These are phyloP conservation scores for Leccinum aurantiacum DNA, from an alignment of 768 basidiomycete genomes.

Conservation along the genomic window DNA sequence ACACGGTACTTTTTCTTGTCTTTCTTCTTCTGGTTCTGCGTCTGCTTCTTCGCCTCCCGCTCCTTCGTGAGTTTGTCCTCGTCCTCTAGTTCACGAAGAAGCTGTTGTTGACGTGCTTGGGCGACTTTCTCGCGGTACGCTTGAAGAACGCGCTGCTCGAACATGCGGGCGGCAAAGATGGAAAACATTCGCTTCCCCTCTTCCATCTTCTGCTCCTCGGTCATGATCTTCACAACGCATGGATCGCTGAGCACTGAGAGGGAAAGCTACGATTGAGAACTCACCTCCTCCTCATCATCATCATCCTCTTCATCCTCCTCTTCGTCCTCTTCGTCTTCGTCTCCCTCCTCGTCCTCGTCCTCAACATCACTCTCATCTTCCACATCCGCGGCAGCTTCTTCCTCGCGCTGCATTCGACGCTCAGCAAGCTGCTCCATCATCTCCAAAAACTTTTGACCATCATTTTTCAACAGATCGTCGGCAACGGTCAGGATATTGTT, in stretches of 20 bases:
- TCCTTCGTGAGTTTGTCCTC: slow-evolving; percentile 88
- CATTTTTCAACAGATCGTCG: slow-evolving; percentile 97
- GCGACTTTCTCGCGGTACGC: slow-evolving; percentile 97
- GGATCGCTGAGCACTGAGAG: slow-evolving; percentile 12
- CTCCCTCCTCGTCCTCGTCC: slow-evolving; percentile 57
- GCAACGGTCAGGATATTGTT: slow-evolving; percentile 98
- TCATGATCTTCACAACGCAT: slow-evolving; percentile 56
- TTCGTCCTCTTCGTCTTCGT: slow-evolving; percentile 64
- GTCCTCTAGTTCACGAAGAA: slow-evolving; percentile 92
- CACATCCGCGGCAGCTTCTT: slow-evolving; percentile 59
- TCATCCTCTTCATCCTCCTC: slow-evolving; percentile 62
- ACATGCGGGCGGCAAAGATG: slow-evolving; percentile 99
- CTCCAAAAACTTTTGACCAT: slow-evolving; percentile 98
- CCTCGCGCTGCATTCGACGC: slow-evolving; percentile 88
- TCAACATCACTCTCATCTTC: slow-evolving; percentile 63
- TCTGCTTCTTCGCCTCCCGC: slow-evolving; percentile 88
- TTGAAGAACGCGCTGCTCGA: slow-evolving; percentile 95
- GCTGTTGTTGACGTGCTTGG: slow-evolving; percentile 90
- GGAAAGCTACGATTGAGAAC: slow-evolving; percentile 15
- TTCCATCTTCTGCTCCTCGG: slow-evolving; percentile 98
- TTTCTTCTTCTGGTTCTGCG: slow-evolving; percentile 98
- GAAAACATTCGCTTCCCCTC: slow-evolving; percentile 99
- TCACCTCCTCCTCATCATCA: slow-evolving; percentile 47
- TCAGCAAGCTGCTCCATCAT: slow-evolving; percentile 99
- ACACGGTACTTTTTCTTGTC: slow-evolving; percentile 87